Conservation (phyloP, 2,329 filamentous ascomycete genomes). For the Paraconiothyrium sp. region DNA sequence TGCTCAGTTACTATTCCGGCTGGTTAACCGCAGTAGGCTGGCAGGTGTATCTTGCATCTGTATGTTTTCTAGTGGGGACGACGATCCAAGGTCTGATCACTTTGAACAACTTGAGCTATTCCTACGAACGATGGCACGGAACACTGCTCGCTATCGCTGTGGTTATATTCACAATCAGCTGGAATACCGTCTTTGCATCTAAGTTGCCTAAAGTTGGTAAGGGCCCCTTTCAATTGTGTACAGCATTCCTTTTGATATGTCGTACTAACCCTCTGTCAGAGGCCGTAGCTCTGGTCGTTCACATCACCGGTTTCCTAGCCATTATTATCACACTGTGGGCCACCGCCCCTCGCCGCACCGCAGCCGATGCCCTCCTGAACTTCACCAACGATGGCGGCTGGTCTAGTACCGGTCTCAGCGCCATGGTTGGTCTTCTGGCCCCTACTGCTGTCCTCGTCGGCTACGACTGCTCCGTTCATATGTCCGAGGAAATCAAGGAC, state of each 20-base stretch:
- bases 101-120: slow-evolving; percentile 54
- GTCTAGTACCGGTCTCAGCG: slow-evolving; percentile 41
- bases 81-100: slow-evolving; percentile 50
- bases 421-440: slow-evolving; percentile 40
- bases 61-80: slow-evolving; percentile 54
- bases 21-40: slow-evolving; percentile 58
- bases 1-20: slow-evolving; percentile 33
- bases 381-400: slow-evolving; percentile 48
- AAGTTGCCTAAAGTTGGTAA: slow-evolving; percentile 18
- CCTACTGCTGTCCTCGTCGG: slow-evolving; percentile 35
- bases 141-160: slow-evolving; percentile 59
- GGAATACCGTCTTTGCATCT: slow-evolving; percentile 51
- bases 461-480: slow-evolving; percentile 47
- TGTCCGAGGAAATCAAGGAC: slow-evolving; percentile 52
- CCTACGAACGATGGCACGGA: slow-evolving; percentile 55
- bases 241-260: slow-evolving; percentile 38
- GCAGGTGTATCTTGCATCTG: slow-evolving; percentile 56
- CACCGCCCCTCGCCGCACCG: slow-evolving; percentile 28
- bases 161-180: slow-evolving; percentile 44
- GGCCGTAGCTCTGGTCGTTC: slow-evolving; percentile 35
- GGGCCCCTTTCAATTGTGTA: slow-evolving; percentile 28
- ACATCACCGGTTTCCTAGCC: slow-evolving; percentile 53
- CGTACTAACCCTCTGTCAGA: slow-evolving; percentile 43
- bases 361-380: slow-evolving; percentile 31
- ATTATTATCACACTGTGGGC: slow-evolving; percentile 46